Base-by-base conservation (phyloP, 2,329 filamentous ascomycete genomes). In the Beauveria varroae region DNA sequence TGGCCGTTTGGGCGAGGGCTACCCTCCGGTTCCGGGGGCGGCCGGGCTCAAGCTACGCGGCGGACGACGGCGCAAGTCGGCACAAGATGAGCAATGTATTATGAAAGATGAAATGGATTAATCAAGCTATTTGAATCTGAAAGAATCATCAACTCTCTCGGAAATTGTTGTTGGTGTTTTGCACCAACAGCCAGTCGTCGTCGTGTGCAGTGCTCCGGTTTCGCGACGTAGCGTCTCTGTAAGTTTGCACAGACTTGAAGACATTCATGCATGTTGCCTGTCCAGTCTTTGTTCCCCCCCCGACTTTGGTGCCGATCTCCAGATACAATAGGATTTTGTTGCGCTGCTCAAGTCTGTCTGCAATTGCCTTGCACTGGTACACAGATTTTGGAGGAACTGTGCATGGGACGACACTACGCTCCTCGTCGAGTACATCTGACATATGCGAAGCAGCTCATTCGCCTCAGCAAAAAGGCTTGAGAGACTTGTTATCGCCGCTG, bases 1-100 rank as follows among this genome's bases (percentile, higher is more conserved):
- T 30, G 46, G 47, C 47, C 47, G 57, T 10, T n/a, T 40, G 12
- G 34, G 57, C 37, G 24, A 44, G 37, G 14, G 14, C 43, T 18
- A 3, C 9, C 18, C 57, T 59, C 57, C 57, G 57, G 57, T 59
- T 44, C 57, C 57, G 57, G 57, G 34, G 47, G 37, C 47, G 57
- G 57, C 57, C 57, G 57, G 47, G 9, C 3, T 5, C 49, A 52
- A 18, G 49, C 9, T 20, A 20, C 30, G 24, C 44, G 57, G 30
- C 57, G 47, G 47, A 59, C 47, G 24, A 40, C 57, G 57, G 47
- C 57, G 57, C 34, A 26, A 51, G 22, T 59, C 47, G 47, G 55
- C 54, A 24, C n/a, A 56, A 24, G 6, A 24, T 37, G 30, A 20
- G 7, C 1, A 10, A 1, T 24, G 1, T 4, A 18, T 24, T 37